These are phyloP conservation scores for Cyberlindnera galapagoensis DNA, from an alignment of 805 yeast species.

Conservation along the genomic window DNA sequence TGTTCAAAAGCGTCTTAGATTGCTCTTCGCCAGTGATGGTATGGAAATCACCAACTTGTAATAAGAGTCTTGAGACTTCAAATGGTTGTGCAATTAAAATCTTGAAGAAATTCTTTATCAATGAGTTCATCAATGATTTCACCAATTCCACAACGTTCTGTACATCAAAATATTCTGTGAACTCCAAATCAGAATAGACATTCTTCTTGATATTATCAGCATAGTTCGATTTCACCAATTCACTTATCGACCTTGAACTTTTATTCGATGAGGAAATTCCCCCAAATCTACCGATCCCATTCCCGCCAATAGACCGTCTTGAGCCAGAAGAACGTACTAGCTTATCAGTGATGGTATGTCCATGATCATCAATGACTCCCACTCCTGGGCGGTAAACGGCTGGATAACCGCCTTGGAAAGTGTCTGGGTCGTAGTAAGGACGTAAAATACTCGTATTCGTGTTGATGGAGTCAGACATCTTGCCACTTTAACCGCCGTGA, in stretches of 20 bases:
- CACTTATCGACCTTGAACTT: slow-evolving; percentile 14
- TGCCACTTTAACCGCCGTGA: too few relatives aligned
- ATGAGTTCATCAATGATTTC: slow-evolving; percentile 50
- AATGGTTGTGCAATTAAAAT: slow-evolving; percentile 79
- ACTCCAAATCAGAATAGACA: slow-evolving; percentile 44
- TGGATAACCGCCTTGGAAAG: slow-evolving; percentile 58
- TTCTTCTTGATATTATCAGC: slow-evolving; percentile 22
- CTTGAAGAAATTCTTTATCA: slow-evolving; percentile 62
- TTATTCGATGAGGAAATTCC: slow-evolving; percentile 5
- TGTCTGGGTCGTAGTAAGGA: slow-evolving; percentile 66
- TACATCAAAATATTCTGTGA: slow-evolving; percentile 58
- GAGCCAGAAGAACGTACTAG: slow-evolving; percentile 24
- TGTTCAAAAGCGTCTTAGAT: slow-evolving; percentile 19
- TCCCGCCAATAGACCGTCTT: too few relatives aligned
- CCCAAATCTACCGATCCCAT: too few relatives aligned
- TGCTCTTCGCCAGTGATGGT: slow-evolving; percentile 17
- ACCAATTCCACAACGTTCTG: slow-evolving; percentile 51
- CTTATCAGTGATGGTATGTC: slow-evolving; percentile 33
- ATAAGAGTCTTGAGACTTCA: slow-evolving; percentile 69
- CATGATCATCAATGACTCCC: slow-evolving; percentile 48
- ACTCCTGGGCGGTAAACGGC: slow-evolving; percentile 55
- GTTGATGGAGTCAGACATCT: too few relatives aligned
- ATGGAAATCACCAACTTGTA: slow-evolving; percentile 71
- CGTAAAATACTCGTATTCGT: too few relatives aligned
- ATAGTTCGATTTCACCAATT: slow-evolving; percentile 18